Evolutionary conservation across 1,139 yeast genomes (phyloP).

Genomic region (Blastobotrys illinoisensis): DNA sequence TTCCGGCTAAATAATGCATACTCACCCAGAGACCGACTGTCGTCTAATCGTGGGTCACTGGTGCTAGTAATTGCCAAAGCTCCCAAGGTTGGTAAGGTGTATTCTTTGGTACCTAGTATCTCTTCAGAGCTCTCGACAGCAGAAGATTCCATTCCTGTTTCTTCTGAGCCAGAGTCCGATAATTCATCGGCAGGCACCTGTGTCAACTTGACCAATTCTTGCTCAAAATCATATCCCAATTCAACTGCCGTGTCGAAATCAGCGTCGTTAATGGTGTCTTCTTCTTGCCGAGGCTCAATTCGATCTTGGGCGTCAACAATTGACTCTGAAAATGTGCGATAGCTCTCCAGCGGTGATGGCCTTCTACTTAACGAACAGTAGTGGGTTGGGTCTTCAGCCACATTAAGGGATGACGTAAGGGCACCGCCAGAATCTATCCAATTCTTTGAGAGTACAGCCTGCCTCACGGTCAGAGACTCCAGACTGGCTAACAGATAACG

Average conservation of each 20-base stretch:
- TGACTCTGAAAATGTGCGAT: not conserved
- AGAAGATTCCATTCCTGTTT: not conserved
- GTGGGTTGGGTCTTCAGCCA: constrained; percentile 1
- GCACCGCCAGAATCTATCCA: not conserved
- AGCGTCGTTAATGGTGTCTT: not conserved
- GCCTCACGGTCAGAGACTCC: constrained; percentile 6
- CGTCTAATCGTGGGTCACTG: not conserved
- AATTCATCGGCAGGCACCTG: not conserved
- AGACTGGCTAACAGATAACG: constrained; percentile 7
- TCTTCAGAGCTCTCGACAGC: constrained; percentile 20
- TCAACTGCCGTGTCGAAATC: not conserved
- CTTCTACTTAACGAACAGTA: constrained; percentile 12
- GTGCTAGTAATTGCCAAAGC: not conserved
- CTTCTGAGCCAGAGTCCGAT: not conserved
- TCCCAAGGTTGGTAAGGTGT: constrained; percentile 12
- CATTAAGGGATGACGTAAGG: not conserved
- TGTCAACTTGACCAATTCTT: not conserved
- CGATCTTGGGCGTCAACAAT: constrained; percentile 1
- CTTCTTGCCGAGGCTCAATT: not conserved
- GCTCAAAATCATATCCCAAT: not conserved
- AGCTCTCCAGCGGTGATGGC: constrained; percentile 2
- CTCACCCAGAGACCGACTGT: not conserved
- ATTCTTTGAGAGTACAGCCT: constrained; percentile 1
- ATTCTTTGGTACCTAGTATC: constrained; percentile 12
- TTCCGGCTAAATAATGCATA: not conserved